Base-by-base conservation (phyloP, 768 basidiomycete species). In the Thelephora aurantiotincta region DNA sequence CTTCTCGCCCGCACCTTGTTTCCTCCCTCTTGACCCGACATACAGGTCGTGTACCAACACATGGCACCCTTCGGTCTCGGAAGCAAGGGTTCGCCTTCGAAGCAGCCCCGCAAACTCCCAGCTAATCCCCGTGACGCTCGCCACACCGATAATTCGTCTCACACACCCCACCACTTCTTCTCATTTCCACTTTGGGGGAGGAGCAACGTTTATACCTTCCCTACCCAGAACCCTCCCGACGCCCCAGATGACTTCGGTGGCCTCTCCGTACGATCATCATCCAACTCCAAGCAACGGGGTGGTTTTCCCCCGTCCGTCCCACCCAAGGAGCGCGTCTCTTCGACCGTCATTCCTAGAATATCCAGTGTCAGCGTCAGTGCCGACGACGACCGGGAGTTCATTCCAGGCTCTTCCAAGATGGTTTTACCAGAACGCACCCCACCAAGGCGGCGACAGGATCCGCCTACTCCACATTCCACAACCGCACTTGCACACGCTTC, bases 111-210 rank as follows among this genome's bases (percentile, higher is more conserved):
- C 51, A 55, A 54, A 20, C 51, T 57, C 57, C 44, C 30, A 57
- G 47, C 50, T 57, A n/a, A 43, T 51, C 44, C 54, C 63, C 20
- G 62, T 66, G 34, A 65, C 69, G 47, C 61, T 65, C 6, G 65
- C 66, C 60, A 70, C 7, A 68, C 69, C 6, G 71, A 73, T 23
- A 66, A 68, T 19, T 70, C 74, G n/a, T 70, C 71, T 11, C 65
- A 67, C 45, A 70, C 71, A 11, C 66, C 73, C 11, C 71, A 75
- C 19, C 77, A 77, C 61, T 77, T 83, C 63, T 77, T 84, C 61
- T 78, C 81, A 19, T 61, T 80, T 20, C 77, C 80, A 13, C 67
- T 71, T 51, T 82, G 80, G 80, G 73, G 68, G 56, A 79, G 73
- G 54, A 78, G 73, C 50, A 64, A 62, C 63, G 43, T 56, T 54